Percentiles rank a stretch among this genome's conserved stretches.
These are phyloP conservation scores for Tricholoma matsutake DNA, from an alignment of 768 basidiomycete species.

Conservation along the genomic window DNA sequence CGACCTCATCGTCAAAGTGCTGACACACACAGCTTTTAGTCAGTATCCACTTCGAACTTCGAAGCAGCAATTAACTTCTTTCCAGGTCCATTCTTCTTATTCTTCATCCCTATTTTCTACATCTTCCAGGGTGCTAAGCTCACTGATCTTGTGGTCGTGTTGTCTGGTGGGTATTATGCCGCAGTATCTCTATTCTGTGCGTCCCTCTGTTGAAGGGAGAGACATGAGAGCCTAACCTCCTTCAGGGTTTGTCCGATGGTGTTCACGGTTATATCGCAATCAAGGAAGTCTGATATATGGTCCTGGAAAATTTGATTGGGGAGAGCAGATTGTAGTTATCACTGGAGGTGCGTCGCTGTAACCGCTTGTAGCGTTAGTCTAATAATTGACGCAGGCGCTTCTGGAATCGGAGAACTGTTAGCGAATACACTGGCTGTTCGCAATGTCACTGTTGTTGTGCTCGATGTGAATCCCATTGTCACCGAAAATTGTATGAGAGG, in stretches of 20 bases:
- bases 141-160: conserved; percentile 49
- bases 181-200: conserved; percentile 64
- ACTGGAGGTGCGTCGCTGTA: conserved; percentile 69
- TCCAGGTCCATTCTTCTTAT: conserved; percentile 80
- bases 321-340: conserved; percentile 83
- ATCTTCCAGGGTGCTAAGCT: conserved; percentile 62
- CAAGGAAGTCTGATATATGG: conserved; percentile 63
- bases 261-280: conserved; percentile 71
- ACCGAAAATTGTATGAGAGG: conserved; percentile 67
- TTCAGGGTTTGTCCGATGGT: conserved; percentile 68
- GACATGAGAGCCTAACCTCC: background rate
- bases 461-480: conserved; percentile 76
- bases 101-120: conserved; percentile 77
- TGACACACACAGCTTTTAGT: conserved; percentile 80
- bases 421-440: conserved; percentile 84
- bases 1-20: conserved; percentile 76
- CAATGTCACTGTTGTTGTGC: conserved; percentile 79
- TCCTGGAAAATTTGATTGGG: conserved; percentile 72
- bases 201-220: conserved; percentile 26
- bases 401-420: conserved; percentile 84
- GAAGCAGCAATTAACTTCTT: conserved; percentile 6
- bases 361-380: background rate
- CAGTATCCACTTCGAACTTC: conserved; percentile 20
- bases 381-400: conserved; percentile 54
- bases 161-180: conserved; percentile 54